These are phyloP conservation scores for Penicillium sclerotiorum DNA, from an alignment of 2,329 filamentous ascomycete species.

Conservation along the genomic window DNA sequence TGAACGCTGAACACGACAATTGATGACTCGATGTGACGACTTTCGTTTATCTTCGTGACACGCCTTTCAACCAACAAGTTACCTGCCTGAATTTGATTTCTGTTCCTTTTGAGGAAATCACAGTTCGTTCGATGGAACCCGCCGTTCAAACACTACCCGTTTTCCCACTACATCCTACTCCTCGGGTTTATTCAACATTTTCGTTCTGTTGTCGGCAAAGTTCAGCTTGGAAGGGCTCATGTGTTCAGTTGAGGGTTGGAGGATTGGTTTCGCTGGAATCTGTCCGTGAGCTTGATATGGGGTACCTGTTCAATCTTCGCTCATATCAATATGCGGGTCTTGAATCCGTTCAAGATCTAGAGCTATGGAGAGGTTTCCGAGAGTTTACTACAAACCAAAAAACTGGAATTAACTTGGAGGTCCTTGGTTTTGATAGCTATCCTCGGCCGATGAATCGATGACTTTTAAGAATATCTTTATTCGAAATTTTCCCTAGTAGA, in stretches of 20 bases:
- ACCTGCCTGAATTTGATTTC: constrained; percentile 21
- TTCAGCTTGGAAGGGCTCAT: constrained; percentile 30
- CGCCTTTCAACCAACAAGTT: constrained; percentile 28
- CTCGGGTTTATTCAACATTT: constrained; percentile 35
- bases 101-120: constrained; percentile 20
- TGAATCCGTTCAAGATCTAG: constrained; percentile 20
- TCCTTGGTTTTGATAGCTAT: constrained; percentile 30
- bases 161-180: constrained; percentile 25
- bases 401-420: constrained; percentile 28
- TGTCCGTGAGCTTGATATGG: constrained; percentile 21
- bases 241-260: constrained; percentile 42
- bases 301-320: constrained; percentile 42
- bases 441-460: constrained; percentile 30
- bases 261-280: constrained; percentile 14
- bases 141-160: constrained; percentile 28
- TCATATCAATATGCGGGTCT: constrained; percentile 21
- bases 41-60: constrained; percentile 33
- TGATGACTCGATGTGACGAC: constrained; percentile 37
- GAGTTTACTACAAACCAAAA: constrained; percentile 39
- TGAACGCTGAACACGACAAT: constrained; percentile 45
- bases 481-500: not conserved
- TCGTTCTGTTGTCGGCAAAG: constrained; percentile 31
- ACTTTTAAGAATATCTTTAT: constrained; percentile 21
- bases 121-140: constrained; percentile 30
- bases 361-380: constrained; percentile 42